Evolutionary conservation across 1,284 basidiomycete species (phyloP).

Genomic region (Cutaneotrichosporon cavernicola): DNA sequence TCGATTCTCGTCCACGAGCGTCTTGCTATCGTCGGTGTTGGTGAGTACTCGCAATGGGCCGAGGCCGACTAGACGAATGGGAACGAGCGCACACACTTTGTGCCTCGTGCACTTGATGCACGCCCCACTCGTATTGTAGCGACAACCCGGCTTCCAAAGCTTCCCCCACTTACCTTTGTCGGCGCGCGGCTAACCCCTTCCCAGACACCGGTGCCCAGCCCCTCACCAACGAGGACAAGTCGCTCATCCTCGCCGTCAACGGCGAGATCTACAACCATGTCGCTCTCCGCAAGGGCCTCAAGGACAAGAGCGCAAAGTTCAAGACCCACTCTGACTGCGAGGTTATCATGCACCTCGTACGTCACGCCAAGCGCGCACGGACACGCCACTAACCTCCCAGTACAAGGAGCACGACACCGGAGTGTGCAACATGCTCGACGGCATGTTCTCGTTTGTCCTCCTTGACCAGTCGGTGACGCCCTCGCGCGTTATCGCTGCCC

Average conservation of each 20-base stretch:
- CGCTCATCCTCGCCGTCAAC: slow-evolving; percentile 87
- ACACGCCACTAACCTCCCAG: slow-evolving; percentile 54
- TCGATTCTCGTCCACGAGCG: slow-evolving; percentile 83
- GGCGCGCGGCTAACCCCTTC: slow-evolving; percentile 6
- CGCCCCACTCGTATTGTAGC: neutral
- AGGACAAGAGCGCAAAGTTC: slow-evolving; percentile 67
- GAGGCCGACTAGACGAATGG: neutral
- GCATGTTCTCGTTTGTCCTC: slow-evolving; percentile 98
- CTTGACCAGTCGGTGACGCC: slow-evolving; percentile 89
- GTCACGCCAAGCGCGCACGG: slow-evolving; percentile 33
- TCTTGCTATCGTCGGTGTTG: slow-evolving; percentile 95
- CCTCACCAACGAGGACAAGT: slow-evolving; percentile 81
- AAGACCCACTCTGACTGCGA: slow-evolving; percentile 99
- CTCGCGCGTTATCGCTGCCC: slow-evolving; percentile 86
- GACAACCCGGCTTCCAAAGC: neutral
- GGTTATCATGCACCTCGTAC: slow-evolving; percentile 86
- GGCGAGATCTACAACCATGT: slow-evolving; percentile 99
- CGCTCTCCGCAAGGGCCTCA: slow-evolving; percentile 70
- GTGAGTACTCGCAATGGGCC: slow-evolving; percentile 58
- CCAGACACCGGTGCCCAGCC: slow-evolving; percentile 96
- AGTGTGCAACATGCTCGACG: slow-evolving; percentile 80
- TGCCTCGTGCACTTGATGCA: no score
- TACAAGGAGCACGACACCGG: slow-evolving; percentile 77
- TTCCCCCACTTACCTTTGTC: neutral
- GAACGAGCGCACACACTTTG: neutral